phyloP scores from a whole-genome alignment of 805 yeast species.

The Yarrowia yakushimensis region DNA sequence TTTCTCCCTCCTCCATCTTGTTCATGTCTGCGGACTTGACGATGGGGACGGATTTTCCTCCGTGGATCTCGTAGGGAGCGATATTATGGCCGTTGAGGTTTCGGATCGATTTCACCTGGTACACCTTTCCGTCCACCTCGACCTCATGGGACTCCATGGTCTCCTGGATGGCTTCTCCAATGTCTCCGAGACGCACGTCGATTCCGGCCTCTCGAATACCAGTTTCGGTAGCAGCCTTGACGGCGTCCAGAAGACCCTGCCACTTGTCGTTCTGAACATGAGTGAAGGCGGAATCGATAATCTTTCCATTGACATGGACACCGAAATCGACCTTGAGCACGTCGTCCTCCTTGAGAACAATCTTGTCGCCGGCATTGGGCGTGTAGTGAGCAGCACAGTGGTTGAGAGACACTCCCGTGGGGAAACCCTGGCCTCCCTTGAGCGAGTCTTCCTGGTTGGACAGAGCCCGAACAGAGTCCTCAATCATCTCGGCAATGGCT shows the following conservation, averaged over 20 bases:
- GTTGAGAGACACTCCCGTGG: conserved; percentile 93
- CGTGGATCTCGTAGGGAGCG: conserved; percentile 78
- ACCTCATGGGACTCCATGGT: conserved; percentile 96
- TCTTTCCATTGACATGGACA: conserved; percentile 91
- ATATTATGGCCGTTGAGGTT: conserved; percentile 95
- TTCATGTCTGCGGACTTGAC: conserved; percentile 90
- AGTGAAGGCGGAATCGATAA: conserved; percentile 94
- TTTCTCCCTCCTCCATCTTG: conserved; percentile 98
- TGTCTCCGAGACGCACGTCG: conserved; percentile 90
- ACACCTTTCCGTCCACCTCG: conserved; percentile 79
- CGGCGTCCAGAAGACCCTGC: conserved; percentile 78
- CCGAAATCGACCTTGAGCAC: conserved; percentile 97
- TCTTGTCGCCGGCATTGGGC: conserved; percentile 91
- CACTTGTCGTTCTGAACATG: conserved; percentile 80
- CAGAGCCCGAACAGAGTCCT: conserved; percentile 73
- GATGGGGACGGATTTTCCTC: conserved; percentile 95
- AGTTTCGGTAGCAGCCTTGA: conserved; percentile 87
- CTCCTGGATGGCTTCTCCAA: conserved; percentile 94
- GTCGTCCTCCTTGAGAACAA: conserved; percentile 76
- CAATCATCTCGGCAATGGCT: conserved; percentile 86
- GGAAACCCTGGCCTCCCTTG: conserved; percentile 90
- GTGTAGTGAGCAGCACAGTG: conserved; percentile 98
- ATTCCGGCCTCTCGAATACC: conserved; percentile 93
- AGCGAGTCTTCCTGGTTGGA: conserved; percentile 57
- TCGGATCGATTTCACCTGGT: conserved; percentile 83